Evolutionary conservation across 306 rosid genomes (phyloP).

Genomic region (Morella rubra): DNA sequence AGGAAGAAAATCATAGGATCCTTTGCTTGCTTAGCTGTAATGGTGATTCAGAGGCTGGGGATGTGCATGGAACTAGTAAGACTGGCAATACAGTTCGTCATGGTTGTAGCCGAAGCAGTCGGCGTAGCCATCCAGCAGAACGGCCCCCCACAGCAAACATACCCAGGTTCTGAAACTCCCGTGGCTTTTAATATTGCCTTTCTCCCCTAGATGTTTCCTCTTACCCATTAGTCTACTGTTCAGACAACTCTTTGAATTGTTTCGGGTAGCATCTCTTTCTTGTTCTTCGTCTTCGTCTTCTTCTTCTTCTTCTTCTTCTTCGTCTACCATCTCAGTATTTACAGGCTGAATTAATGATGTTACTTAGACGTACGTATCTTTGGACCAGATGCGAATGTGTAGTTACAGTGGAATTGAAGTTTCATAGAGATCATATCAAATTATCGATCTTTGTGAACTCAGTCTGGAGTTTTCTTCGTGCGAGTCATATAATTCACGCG

Average conservation of each 20-base stretch:
- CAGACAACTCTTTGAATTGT: background rate
- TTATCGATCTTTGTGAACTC: no score
- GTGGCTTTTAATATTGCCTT: slow-evolving; percentile 55
- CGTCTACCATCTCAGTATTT: background rate
- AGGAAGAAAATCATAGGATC: background rate
- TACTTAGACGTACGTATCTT: background rate
- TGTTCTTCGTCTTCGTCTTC: background rate
- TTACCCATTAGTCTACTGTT: no score
- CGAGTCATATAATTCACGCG: no score
- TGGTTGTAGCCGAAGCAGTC: slow-evolving; percentile 67
- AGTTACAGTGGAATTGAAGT: no score
- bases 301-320: background rate
- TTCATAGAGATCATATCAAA: no score
- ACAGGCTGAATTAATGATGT: background rate
- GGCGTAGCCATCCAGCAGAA: slow-evolving; percentile 47
- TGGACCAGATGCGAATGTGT: no score
- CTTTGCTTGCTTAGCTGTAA: background rate
- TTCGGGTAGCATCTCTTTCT: background rate
- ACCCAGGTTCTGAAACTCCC: slow-evolving; percentile 29
- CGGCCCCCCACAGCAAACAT: slow-evolving; percentile 18
- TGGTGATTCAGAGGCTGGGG: slow-evolving; percentile 66
- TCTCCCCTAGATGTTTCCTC: slow-evolving; percentile 34
- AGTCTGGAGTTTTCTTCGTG: no score
- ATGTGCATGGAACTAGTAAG: slow-evolving; percentile 54
- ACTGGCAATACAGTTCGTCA: slow-evolving; percentile 66